Evolutionary conservation across 2,329 filamentous ascomycete genomes (phyloP).

Genomic region (Apiospora phragmitis): DNA sequence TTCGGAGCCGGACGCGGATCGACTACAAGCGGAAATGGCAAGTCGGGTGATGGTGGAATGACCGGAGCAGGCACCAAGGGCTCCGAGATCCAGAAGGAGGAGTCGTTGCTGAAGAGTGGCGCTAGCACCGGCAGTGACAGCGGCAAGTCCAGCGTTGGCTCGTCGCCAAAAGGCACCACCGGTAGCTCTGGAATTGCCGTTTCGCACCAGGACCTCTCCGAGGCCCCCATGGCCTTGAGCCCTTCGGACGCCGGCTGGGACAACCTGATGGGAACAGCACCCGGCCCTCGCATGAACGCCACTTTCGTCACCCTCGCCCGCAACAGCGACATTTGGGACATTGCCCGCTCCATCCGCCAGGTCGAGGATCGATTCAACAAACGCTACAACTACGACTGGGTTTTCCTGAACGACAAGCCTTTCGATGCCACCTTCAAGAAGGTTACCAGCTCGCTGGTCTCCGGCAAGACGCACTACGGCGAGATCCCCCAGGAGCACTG

Average conservation of each 20-base stretch:
- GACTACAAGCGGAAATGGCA: constrained; percentile 21
- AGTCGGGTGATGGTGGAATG: constrained; percentile 19
- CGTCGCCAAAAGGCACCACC: constrained; percentile 25
- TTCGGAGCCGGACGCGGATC: constrained; percentile 27
- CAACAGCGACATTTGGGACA: constrained; percentile 94
- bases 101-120: constrained; percentile 20
- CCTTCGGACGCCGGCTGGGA: constrained; percentile 55
- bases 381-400: constrained; percentile 98
- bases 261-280: constrained; percentile 51
- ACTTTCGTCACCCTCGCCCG: constrained; percentile 96
- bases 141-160: constrained; percentile 19
- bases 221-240: constrained; percentile 52
- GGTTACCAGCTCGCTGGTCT: constrained; percentile 85
- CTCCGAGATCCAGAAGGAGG: constrained; percentile 16
- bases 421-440: constrained; percentile 95
- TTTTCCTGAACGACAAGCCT: constrained; percentile 94
- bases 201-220: constrained; percentile 37
- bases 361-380: constrained; percentile 98
- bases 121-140: constrained; percentile 1
- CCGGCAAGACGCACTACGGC: constrained; percentile 88
- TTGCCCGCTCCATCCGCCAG: constrained; percentile 91
- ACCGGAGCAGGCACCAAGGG: constrained; percentile 25
- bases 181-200: constrained; percentile 24
- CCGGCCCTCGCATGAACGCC: constrained; percentile 84
- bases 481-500: constrained; percentile 89